Evolutionary conservation across 352 stramenopile genomes (phyloP), one percentile per base, ranked within the genome.

Genomic region (Paralagenidium karlingii): DNA sequence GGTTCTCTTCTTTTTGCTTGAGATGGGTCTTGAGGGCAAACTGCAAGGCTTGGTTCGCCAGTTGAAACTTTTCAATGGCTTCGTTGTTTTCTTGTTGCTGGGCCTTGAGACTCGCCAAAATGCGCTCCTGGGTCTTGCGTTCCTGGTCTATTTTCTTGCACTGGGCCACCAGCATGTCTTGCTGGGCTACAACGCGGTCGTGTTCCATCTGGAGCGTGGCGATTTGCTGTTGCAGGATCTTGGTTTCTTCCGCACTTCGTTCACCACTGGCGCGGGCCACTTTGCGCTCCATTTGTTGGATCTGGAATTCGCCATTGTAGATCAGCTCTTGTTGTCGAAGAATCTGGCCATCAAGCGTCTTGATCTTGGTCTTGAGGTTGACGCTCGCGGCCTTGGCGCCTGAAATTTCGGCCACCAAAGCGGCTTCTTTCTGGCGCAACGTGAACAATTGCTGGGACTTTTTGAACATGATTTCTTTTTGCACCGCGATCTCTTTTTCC

Each of bases 281-380:
- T 47, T 96, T 97, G 32, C 85, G 77, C 60, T 97, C 89, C 68
- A 97, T 96, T 53, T 96, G 85, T 54, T 97, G 88, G 46, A 97
- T 96, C 63, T 98, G 85, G 57, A 97, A 98, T 59, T 97, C 94
- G 34, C 87, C 88, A 53, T 95, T 96, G 57, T 97, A 97, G 38
- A 98, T 63, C 7, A 98, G 63, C 60, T 97, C 92, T 45, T 96
- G 76, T 52, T 98, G 94, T 0, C 81, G 68, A 22, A 92, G 58
- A 24, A 70, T 60, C 34, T 96, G 83, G 20, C 71, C 61, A 38
- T 97, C 93, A 0, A 98, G 68, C n/a, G 80, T 44, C 49, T 86
- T 81, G 24, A 97, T 64, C 60, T 97, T 96, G 13, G 76, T 67
- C 20, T 67, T 54, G 22, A 97, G 53, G 49, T 97, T 98, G 41